phyloP scores from a whole-genome alignment of 805 yeast species.

The Myxozyma nipponensis region DNA sequence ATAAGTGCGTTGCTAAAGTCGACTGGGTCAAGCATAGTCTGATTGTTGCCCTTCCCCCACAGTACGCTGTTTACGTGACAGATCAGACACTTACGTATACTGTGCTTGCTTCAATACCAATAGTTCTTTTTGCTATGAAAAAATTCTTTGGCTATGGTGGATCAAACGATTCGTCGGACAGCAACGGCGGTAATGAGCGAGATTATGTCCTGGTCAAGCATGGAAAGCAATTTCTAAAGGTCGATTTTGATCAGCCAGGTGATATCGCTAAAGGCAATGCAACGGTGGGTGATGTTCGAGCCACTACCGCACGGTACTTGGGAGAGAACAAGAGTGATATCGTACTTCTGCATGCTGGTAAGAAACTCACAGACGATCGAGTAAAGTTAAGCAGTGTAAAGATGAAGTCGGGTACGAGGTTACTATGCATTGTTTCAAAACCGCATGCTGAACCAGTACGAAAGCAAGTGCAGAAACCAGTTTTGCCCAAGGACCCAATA shows the following conservation, averaged over 20 bases:
- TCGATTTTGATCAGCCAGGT: conserved; percentile 26
- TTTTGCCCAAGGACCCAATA: conserved; percentile 12
- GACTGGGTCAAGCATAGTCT: neutral
- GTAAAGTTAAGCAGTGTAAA: conserved; percentile 12
- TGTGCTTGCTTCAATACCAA: neutral
- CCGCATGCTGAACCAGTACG: neutral
- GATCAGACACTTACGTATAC: neutral
- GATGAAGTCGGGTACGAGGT: conserved; percentile 14
- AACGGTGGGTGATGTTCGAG: conserved; percentile 30
- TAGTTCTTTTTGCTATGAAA: conserved; percentile 10
- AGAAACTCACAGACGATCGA: conserved; percentile 26
- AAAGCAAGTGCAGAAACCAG: conserved; percentile 7
- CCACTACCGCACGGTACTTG: conserved; percentile 22
- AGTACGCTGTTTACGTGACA: neutral
- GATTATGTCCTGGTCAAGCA: conserved; percentile 26
- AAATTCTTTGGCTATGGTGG: conserved; percentile 16
- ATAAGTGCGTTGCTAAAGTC: conserved; percentile 1
- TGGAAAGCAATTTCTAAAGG: conserved; percentile 18
- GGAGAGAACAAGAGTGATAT: conserved; percentile 15
- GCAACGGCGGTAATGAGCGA: neutral
- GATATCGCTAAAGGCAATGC: conserved; percentile 25
- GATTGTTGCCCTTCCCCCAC: neutral
- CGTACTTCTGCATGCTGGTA: conserved; percentile 25
- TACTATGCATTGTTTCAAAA: conserved; percentile 17
- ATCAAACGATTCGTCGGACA: conserved; percentile 1